These are phyloP conservation scores for Azolla pinnata DNA, from an alignment of 75 land plant species.

Conservation along the genomic window DNA sequence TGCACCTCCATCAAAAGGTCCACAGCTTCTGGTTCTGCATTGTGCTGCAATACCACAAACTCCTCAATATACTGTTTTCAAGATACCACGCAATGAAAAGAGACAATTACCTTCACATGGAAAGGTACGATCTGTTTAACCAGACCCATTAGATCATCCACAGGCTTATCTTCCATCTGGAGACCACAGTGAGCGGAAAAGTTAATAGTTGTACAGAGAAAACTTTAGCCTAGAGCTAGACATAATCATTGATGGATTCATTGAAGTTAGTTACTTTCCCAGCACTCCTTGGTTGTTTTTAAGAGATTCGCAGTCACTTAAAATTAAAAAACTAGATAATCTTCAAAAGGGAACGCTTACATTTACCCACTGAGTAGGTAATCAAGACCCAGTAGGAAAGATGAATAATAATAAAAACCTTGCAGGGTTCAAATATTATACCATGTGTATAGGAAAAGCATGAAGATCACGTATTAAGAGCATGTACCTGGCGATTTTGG, in stretches of 20 bases:
- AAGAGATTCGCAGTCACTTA: no score
- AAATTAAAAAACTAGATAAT: not conserved
- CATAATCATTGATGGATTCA: no score
- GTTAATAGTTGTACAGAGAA: no score
- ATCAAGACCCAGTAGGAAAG: not conserved
- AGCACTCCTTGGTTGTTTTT: no score
- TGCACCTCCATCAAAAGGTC: conserved; percentile 99
- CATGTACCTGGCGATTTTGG: conserved; percentile 75
- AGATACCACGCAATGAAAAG: not conserved
- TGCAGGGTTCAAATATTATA: no score
- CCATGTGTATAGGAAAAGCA: no score
- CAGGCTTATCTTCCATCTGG: conserved; percentile 59
- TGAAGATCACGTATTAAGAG: not conserved
- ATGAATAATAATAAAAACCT: not conserved
- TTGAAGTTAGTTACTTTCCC: no score
- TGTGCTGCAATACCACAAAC: conserved; percentile 54
- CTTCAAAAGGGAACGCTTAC: not conserved
- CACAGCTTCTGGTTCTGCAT: conserved; percentile 99
- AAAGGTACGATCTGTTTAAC: conserved; percentile 94
- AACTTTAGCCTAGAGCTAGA: no score
- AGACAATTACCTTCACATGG: conserved; percentile 95
- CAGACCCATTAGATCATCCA: conserved; percentile 88
- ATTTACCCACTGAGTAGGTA: no score
- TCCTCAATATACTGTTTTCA: not conserved
- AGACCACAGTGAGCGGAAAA: no score